Evolutionary conservation across 345 rosid genomes (phyloP).

Genomic region (Salix dunnii): DNA sequence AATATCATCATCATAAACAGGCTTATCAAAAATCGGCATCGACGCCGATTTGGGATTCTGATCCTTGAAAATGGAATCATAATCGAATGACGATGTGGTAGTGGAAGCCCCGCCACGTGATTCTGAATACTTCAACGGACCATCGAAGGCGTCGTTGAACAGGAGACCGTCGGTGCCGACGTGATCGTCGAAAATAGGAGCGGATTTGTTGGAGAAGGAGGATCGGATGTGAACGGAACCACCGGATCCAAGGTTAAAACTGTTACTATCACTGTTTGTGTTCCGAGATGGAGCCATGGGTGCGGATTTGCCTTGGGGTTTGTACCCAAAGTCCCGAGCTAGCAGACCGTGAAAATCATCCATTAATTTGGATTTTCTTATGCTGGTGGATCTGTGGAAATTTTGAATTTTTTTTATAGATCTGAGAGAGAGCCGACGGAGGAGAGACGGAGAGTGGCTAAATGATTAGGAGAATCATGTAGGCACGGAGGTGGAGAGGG

Average conservation of each 20-base stretch:
- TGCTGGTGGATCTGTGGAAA: conserved; percentile 5
- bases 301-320: conserved; percentile 72
- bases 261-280: background rate
- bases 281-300: conserved; percentile 62
- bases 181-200: conserved; percentile 45
- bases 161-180: conserved; percentile 30
- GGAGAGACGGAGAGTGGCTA: background rate
- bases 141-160: conserved; percentile 52
- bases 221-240: conserved; percentile 12
- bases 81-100: conserved; percentile 34
- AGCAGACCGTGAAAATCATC: conserved; percentile 65
- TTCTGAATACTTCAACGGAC: conserved; percentile 47
- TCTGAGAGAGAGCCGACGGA: background rate
- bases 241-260: conserved; percentile 36
- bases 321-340: conserved; percentile 59
- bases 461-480: background rate
- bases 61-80: conserved; percentile 47
- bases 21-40: conserved; percentile 60
- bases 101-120: conserved; percentile 33
- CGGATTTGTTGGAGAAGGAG: conserved; percentile 22
- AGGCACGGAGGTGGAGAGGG: conserved; percentile 1
- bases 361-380: conserved; percentile 26
- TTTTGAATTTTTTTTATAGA: background rate
- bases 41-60: conserved; percentile 29
- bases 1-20: conserved; percentile 69